These are phyloP conservation scores for Lactarius sanguifluus DNA, from an alignment of 768 basidiomycete species.

Conservation along the genomic window DNA sequence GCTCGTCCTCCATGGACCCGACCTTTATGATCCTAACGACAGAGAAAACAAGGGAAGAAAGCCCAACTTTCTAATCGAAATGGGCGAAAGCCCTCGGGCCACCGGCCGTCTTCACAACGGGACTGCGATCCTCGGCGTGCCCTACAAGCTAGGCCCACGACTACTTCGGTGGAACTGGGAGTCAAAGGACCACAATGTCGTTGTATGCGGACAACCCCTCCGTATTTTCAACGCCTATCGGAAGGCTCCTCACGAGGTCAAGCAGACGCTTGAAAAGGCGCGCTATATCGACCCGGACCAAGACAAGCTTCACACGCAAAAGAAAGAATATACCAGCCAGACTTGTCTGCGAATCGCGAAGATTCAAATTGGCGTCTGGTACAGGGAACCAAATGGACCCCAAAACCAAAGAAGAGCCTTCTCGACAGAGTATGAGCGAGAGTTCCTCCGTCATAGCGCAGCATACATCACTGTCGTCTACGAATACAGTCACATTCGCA, in stretches of 20 bases:
- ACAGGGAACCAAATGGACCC: conserved; percentile 35
- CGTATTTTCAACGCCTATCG: conserved; percentile 24
- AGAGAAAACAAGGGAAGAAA: conserved; percentile 32
- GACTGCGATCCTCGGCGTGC: conserved; percentile 38
- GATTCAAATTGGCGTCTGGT: conserved; percentile 68
- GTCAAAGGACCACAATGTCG: conserved; percentile 33
- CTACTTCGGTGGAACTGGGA: conserved; percentile 47
- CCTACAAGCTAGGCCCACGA: conserved; percentile 40
- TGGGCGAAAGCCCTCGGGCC: conserved; percentile 51
- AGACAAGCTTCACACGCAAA: conserved; percentile 31
- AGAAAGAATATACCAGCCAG: conserved; percentile 41
- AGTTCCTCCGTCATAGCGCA: conserved; percentile 45
- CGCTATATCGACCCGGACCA: conserved; percentile 36
- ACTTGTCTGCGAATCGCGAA: conserved; percentile 52
- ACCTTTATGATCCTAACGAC: conserved; percentile 41
- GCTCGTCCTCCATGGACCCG: conserved; percentile 52
- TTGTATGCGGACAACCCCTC: conserved; percentile 32
- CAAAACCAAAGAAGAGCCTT: conserved; percentile 40
- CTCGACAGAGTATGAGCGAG: conserved; percentile 68
- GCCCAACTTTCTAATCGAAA: conserved; percentile 61
- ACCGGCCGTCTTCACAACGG: conserved; percentile 60
- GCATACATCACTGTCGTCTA: conserved; percentile 65
- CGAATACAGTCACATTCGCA: conserved; percentile 62
- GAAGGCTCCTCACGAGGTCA: conserved; percentile 12
- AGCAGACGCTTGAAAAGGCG: conserved; percentile 35